A percentile compares a stretch with the other conserved stretches of the same genome.
phyloP scores from a whole-genome alignment of 306 rosid genomes.

The Glycine tomentella region DNA sequence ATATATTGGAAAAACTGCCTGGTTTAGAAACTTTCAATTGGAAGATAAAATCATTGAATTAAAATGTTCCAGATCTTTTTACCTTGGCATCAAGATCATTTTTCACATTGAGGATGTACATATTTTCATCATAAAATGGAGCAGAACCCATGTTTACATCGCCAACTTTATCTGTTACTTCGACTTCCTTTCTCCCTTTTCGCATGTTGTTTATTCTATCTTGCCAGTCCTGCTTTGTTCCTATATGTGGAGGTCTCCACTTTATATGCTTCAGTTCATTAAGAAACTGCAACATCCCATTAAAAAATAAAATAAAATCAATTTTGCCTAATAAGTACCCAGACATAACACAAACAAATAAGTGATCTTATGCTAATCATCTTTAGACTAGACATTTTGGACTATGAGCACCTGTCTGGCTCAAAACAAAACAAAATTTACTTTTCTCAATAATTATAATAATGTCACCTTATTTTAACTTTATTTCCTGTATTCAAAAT shows the following conservation, averaged over 20 bases:
- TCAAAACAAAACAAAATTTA: not conserved
- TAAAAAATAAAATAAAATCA: slow-evolving; percentile 19
- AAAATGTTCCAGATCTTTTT: slow-evolving; percentile 38
- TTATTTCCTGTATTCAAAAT: not conserved
- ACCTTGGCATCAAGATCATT: slow-evolving; percentile 82
- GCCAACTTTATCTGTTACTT: slow-evolving; percentile 63
- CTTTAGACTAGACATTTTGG: slow-evolving; percentile 21
- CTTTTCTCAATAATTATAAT: not conserved
- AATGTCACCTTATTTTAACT: not conserved
- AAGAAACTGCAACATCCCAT: slow-evolving; percentile 55
- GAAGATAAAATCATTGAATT: slow-evolving; percentile 30
- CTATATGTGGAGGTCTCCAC: slow-evolving; percentile 81
- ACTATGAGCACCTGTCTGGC: not conserved
- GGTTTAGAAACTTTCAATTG: slow-evolving; percentile 4
- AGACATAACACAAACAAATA: slow-evolving; percentile 21
- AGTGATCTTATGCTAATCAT: slow-evolving; percentile 21
- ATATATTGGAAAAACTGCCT: not conserved
- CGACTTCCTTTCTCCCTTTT: slow-evolving; percentile 67
- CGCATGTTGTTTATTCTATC: slow-evolving; percentile 74
- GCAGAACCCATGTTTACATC: slow-evolving; percentile 56
- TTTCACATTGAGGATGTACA: slow-evolving; percentile 63
- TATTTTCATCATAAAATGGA: slow-evolving; percentile 75
- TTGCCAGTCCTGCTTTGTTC: slow-evolving; percentile 91
- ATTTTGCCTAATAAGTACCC: not conserved
- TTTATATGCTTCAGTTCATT: slow-evolving; percentile 61